Conservation (phyloP, 768 basidiomycete species). For the Mycena epipterygia region DNA sequence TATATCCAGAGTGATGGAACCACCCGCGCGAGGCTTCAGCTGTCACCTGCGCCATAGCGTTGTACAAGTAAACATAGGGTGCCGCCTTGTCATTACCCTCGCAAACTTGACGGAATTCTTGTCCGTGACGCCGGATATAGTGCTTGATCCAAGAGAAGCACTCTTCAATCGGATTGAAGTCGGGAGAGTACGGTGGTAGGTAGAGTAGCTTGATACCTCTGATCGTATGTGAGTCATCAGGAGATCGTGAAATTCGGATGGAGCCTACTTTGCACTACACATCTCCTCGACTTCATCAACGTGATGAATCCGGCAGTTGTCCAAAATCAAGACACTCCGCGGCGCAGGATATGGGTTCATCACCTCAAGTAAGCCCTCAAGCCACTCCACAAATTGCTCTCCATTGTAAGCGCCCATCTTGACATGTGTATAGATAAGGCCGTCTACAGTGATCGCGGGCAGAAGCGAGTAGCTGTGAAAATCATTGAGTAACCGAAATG, state of each 20-base stretch:
- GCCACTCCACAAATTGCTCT: slow-evolving; percentile 35
- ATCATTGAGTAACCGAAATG: background rate
- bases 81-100: slow-evolving; percentile 21
- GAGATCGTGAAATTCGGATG: background rate
- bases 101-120: slow-evolving; percentile 7
- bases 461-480: slow-evolving; percentile 38
- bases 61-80: slow-evolving; percentile 24
- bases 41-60: slow-evolving; percentile 2
- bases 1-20: slow-evolving; percentile 29
- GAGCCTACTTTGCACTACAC: slow-evolving; percentile 24
- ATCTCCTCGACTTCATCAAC: slow-evolving; percentile 35
- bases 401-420: slow-evolving; percentile 42
- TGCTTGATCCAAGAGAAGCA: slow-evolving; percentile 48
- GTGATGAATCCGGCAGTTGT: slow-evolving; percentile 50
- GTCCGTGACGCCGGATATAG: slow-evolving; percentile 46
- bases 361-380: slow-evolving; percentile 24
- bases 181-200: slow-evolving; percentile 51
- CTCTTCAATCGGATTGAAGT: slow-evolving; percentile 54
- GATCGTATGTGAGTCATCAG: background rate
- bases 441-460: slow-evolving; percentile 35
- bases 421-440: slow-evolving; percentile 39
- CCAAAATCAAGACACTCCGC: slow-evolving; percentile 43
- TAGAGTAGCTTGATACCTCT: slow-evolving; percentile 46
- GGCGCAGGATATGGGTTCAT: slow-evolving; percentile 45
- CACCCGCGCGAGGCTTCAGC: slow-evolving; percentile 19